These are phyloP conservation scores for Pseudopithomyces maydicus DNA, from an alignment of 2,329 filamentous ascomycete species.

Conservation along the genomic window DNA sequence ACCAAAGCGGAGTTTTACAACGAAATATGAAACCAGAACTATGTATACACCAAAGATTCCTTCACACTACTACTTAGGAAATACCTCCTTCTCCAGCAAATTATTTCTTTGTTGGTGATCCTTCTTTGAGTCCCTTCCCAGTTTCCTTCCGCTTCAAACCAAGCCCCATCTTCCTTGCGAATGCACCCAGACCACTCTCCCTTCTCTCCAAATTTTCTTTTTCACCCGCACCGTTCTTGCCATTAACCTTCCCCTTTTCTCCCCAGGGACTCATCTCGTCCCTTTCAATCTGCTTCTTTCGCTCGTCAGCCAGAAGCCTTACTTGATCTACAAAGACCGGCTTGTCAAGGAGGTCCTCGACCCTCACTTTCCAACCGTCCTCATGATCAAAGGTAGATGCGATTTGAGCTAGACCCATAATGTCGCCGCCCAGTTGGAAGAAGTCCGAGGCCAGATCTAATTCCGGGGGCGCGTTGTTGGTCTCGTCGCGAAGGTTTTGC, in stretches of 20 bases:
- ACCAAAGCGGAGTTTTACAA: no score
- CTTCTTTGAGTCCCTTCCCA: constrained; percentile 4
- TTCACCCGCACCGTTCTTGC: constrained; percentile 9
- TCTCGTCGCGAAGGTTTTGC: constrained; percentile 35
- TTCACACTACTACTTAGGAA: no score
- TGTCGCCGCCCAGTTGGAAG: constrained; percentile 41
- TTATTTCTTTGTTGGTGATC: neutral
- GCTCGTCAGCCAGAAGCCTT: constrained; percentile 28
- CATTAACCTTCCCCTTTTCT: constrained; percentile 26
- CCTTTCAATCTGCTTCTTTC: constrained; percentile 33
- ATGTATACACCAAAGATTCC: no score
- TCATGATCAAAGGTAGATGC: constrained; percentile 32
- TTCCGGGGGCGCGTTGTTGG: constrained; percentile 18
- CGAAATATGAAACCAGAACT: no score
- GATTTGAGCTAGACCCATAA: constrained; percentile 41
- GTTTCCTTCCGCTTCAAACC: constrained; percentile 27
- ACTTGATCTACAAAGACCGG: constrained; percentile 37
- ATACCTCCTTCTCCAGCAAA: no score
- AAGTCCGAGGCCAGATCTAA: constrained; percentile 35
- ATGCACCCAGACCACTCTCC: constrained; percentile 18
- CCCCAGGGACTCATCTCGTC: constrained; percentile 38
- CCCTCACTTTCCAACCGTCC: constrained; percentile 28
- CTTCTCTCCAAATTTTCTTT: constrained; percentile 18
- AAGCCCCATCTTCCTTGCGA: constrained; percentile 15
- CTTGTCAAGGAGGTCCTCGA: constrained; percentile 41